These are phyloP conservation scores for Pseudoperonospora humuli DNA, from an alignment of 352 stramenopile genomes.

Conservation along the genomic window DNA sequence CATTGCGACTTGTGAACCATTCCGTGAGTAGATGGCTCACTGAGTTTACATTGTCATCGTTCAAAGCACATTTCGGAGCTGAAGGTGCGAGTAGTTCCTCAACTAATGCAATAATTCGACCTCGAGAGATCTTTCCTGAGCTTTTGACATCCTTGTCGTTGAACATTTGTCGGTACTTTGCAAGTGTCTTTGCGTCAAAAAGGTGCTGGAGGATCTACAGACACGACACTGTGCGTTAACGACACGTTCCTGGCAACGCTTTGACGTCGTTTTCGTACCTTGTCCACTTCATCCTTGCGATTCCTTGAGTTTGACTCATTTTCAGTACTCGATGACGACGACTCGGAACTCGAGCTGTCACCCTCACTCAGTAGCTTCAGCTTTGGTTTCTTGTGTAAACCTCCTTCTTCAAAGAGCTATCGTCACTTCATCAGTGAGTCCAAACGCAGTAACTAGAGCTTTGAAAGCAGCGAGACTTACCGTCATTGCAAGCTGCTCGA, in stretches of 20 bases:
- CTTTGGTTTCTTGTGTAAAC: constrained; percentile 39
- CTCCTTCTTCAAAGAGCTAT: constrained; percentile 56
- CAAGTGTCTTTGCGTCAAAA: constrained; percentile 40
- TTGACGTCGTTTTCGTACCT: constrained; percentile 18
- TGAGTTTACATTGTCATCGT: too few species aligned
- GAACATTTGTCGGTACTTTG: constrained; percentile 30
- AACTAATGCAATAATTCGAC: too few species aligned
- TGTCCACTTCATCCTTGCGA: constrained; percentile 9
- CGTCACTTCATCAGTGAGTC: too few species aligned
- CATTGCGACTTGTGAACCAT: constrained; percentile 47
- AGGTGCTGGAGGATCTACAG: constrained; percentile 25
- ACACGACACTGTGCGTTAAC: too few species aligned
- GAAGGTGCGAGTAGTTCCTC: too few species aligned
- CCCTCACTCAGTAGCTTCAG: constrained; percentile 16
- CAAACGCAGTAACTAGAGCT: too few species aligned
- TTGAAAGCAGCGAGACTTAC: too few species aligned
- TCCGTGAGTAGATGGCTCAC: too few species aligned
- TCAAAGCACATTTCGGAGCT: constrained; percentile 36
- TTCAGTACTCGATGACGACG: constrained; percentile 16
- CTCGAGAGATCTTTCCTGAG: too few species aligned
- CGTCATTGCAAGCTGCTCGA: constrained; percentile 63
- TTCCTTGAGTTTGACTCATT: constrained; percentile 6
- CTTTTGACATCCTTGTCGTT: constrained; percentile 29
- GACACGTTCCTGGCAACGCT: too few species aligned
- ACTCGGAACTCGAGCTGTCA: too few species aligned